Evolutionary conservation across 164 flowering plant genomes (phyloP), one percentile per base, ranked within the genome.

Genomic region (Stephania japonica): DNA sequence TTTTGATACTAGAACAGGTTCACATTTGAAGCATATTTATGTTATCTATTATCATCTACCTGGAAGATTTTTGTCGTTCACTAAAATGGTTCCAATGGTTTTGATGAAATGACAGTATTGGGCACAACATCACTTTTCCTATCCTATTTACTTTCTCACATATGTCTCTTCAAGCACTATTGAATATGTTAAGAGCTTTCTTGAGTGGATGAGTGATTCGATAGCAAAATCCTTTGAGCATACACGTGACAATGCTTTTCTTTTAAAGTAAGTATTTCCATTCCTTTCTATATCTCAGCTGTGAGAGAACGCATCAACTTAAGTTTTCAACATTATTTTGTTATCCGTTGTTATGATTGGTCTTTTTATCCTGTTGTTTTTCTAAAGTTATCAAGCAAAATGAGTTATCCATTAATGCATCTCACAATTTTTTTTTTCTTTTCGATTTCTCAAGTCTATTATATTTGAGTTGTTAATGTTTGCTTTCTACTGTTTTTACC

Each of bases 131-230:
- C 86, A 83, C 77, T 81, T 93, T 78, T 80, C 83, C 63, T 91
- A 85, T 80, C 99, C 99, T 25, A 89, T 95, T 67, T 91, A 74
- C 86, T 90, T 95, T 75, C 90, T 95, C 66, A 89, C 99, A 23
- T 86, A 89, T 82, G 97, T 95, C 74, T 70, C 98, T 68, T 84
- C 99, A 53, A 93, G 98, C 85, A 93, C 98, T 8, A 81, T 93
- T 64, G 98, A 93, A 50, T 93, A 89, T 83, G 93, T 85, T 23
- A 93, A 95, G 88, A 95, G 98, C 77, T 95, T 93, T 76, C 91
- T 95, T 66, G 99, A 95, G 85, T 95, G 97, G 97, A 95, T 95
- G 99, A 90, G 94, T 83, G 99, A 95, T 77, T 82, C 94, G 61
- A 91, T 95, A 72, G 92, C 94, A 72, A 95, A 95, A 79, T 95